Percentiles rank a stretch among this genome's conserved stretches.
Evolutionary conservation across 495 filamentous ascomycete genomes (phyloP).

Genomic region (Penicillium tannophilum): DNA sequence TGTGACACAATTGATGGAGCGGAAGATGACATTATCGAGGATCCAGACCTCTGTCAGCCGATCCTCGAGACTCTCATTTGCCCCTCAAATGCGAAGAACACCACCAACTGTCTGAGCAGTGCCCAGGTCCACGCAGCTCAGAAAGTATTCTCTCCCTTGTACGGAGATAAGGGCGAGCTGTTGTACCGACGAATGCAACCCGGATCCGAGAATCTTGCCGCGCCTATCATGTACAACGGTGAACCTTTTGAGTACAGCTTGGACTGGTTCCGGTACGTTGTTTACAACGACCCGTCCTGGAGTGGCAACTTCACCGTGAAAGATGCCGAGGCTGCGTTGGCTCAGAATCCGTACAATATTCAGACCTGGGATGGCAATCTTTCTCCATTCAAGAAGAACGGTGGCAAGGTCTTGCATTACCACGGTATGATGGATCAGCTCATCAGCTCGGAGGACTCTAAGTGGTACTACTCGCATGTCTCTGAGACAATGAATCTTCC

Average conservation of each 20-base stretch:
- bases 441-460: slow-evolving; percentile 47
- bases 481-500: slow-evolving; percentile 43
- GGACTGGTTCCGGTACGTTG: slow-evolving; percentile 57
- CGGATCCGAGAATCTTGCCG: slow-evolving; percentile 39
- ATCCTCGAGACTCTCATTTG: slow-evolving; percentile 57
- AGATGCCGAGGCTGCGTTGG: slow-evolving; percentile 31
- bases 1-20: slow-evolving; percentile 68
- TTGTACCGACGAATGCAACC: slow-evolving; percentile 59
- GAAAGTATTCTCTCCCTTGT: slow-evolving; percentile 56
- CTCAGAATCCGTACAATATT: slow-evolving; percentile 50
- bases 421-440: slow-evolving; percentile 51
- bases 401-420: slow-evolving; percentile 53
- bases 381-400: slow-evolving; percentile 36
- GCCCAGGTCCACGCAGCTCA: slow-evolving; percentile 57
- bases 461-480: slow-evolving; percentile 48
- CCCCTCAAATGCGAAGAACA: slow-evolving; percentile 27
- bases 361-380: slow-evolving; percentile 53
- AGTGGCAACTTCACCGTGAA: slow-evolving; percentile 28
- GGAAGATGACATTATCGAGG: slow-evolving; percentile 65
- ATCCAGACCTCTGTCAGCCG: slow-evolving; percentile 60
- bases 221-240: slow-evolving; percentile 29
- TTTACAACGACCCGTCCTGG: slow-evolving; percentile 55
- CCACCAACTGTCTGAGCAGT: slow-evolving; percentile 54
- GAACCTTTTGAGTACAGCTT: slow-evolving; percentile 40
- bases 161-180: slow-evolving; percentile 51